Evolutionary conservation across 1,284 basidiomycete genomes (phyloP).

Genomic region (Malassezia brasiliensis): DNA sequence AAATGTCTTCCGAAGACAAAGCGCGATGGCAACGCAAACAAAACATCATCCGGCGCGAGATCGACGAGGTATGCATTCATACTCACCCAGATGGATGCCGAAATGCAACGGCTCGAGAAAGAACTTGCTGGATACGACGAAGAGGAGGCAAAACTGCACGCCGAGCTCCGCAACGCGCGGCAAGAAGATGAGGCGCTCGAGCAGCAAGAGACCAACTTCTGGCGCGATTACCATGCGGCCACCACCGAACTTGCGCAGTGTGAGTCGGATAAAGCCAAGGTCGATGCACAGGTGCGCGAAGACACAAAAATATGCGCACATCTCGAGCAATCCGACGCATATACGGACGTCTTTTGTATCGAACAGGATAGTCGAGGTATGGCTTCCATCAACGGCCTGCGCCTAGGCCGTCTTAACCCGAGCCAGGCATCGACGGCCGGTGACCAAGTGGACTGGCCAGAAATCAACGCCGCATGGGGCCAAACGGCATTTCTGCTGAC

Average conservation of each 20-base stretch:
- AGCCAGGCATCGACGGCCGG: constrained; percentile 56
- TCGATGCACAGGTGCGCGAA: constrained; percentile 54
- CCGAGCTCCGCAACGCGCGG: constrained; percentile 64
- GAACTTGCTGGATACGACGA: constrained; percentile 33
- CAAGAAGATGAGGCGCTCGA: constrained; percentile 65
- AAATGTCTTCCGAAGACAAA: neutral
- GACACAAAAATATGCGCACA: constrained; percentile 59
- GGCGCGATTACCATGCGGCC: constrained; percentile 66
- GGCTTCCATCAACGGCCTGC: constrained; percentile 90
- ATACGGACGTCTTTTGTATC: constrained; percentile 96
- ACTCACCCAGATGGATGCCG: constrained; percentile 14
- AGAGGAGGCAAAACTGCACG: constrained; percentile 53
- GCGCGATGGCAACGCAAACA: constrained; percentile 9
- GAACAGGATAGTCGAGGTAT: constrained; percentile 71
- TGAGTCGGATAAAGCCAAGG: constrained; percentile 61
- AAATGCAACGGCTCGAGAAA: constrained; percentile 16
- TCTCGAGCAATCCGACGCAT: constrained; percentile 87
- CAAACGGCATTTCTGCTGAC: constrained; percentile 83
- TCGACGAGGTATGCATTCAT: constrained; percentile 5
- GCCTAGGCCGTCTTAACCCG: constrained; percentile 73
- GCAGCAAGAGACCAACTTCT: constrained; percentile 75
- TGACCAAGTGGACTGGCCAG: constrained; percentile 75
- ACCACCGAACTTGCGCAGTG: constrained; percentile 59
- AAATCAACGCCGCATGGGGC: constrained; percentile 98
- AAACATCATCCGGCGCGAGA: constrained; percentile 13